phyloP scores from a whole-genome alignment of 2,329 filamentous ascomycete genomes.

The Xylariales sp. region DNA sequence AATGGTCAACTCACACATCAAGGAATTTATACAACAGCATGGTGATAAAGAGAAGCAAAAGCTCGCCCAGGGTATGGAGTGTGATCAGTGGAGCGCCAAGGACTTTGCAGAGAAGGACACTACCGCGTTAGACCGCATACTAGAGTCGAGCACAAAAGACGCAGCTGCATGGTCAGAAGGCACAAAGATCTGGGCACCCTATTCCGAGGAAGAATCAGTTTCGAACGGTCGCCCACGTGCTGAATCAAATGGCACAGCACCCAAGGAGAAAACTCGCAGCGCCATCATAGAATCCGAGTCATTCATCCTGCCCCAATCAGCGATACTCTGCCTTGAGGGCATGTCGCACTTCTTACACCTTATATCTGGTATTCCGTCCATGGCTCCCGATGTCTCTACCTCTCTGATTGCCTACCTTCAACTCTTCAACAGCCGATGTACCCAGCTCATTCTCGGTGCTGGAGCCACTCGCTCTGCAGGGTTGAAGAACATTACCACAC shows the following conservation, averaged over 20 bases:
- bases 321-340: conserved; percentile 73
- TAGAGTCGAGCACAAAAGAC: conserved; percentile 68
- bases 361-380: conserved; percentile 78
- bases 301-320: conserved; percentile 82
- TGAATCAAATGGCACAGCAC: conserved; percentile 40
- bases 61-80: conserved; percentile 72
- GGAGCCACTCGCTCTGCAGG: conserved; percentile 86
- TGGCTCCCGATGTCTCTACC: conserved; percentile 76
- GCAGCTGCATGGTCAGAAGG: conserved; percentile 61
- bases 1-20: conserved; percentile 77
- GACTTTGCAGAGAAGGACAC: conserved; percentile 65
- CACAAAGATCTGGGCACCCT: conserved; percentile 53
- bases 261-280: conserved; percentile 61
- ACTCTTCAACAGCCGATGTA: conserved; percentile 91
- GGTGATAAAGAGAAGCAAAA: conserved; percentile 69
- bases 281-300: conserved; percentile 80
- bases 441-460: conserved; percentile 92
- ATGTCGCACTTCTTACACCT: conserved; percentile 81
- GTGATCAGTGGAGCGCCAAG: conserved; percentile 72
- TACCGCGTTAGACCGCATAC: conserved; percentile 56
- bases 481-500: conserved; percentile 92
- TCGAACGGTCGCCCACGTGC: conserved; percentile 28
- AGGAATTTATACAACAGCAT: conserved; percentile 69
- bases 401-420: conserved; percentile 82
- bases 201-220: conserved; percentile 32